phyloP scores from a whole-genome alignment of 768 basidiomycete species.

The Trametes elegans region DNA sequence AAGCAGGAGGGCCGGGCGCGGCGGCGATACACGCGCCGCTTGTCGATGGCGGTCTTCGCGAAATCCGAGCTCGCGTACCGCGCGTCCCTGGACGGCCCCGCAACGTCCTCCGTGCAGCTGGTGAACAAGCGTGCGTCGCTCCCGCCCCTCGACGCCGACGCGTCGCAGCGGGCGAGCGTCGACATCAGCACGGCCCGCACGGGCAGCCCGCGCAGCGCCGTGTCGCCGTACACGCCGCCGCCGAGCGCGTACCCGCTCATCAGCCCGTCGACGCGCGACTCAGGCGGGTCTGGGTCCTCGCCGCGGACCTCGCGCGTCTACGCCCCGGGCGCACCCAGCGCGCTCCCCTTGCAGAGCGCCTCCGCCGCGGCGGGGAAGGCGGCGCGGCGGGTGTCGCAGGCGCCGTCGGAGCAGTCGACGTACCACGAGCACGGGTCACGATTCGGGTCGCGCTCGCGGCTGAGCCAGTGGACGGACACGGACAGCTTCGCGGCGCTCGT shows the following conservation, averaged over 20 bases:
- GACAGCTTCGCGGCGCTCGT: slow-evolving; percentile 29
- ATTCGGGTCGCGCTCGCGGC: slow-evolving; percentile 14
- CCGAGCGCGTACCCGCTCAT: slow-evolving; percentile 15
- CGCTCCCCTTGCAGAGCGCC: too few relatives aligned
- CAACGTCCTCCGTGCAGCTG: slow-evolving; percentile 2
- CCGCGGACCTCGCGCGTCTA: slow-evolving; percentile 11
- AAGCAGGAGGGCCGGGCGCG: slow-evolving; percentile 62
- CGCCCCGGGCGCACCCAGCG: not conserved
- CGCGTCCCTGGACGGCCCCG: slow-evolving; percentile 6
- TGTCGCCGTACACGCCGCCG: not conserved
- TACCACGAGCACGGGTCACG: slow-evolving; percentile 4
- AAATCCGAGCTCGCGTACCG: slow-evolving; percentile 14
- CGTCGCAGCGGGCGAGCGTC: not conserved
- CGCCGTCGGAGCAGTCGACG: slow-evolving; percentile 7
- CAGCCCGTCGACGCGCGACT: not conserved
- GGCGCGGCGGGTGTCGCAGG: slow-evolving; percentile 4
- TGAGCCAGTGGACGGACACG: slow-evolving; percentile 27
- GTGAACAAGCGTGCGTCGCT: slow-evolving; percentile 3
- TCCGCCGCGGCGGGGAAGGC: too few relatives aligned
- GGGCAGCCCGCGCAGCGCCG: not conserved
- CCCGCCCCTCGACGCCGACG: slow-evolving; percentile 9
- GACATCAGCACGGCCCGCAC: not conserved
- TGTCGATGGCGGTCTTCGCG: slow-evolving; percentile 17
- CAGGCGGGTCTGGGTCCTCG: not conserved
- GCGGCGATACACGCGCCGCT: slow-evolving; percentile 43